Evolutionary conservation across 768 basidiomycete species (phyloP), one percentile per base, ranked within the genome.

Genomic region (Amyloporia xantha): DNA sequence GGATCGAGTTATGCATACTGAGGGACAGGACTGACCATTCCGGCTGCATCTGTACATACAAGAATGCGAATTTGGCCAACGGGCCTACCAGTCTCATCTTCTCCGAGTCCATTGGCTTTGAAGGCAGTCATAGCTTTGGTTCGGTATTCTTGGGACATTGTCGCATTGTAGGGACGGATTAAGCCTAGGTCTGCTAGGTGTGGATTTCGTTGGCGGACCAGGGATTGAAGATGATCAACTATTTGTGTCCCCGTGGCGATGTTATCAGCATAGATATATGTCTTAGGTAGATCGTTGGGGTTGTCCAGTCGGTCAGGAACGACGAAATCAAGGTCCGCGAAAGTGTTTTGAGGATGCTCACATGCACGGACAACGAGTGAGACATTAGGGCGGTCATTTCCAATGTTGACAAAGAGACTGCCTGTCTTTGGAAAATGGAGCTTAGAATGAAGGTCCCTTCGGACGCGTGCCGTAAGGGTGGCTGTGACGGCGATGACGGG

Each of bases 311-410:
- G 20, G 2, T 17, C 40, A 0, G 60, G 56, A 2, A 70, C 53
- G 1, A 70, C 7, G 43, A 71, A 71, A 46, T 68, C 59, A 15
- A 68, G 54, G 52, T 71, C 68, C 0, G 51, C 12, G 44, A 57
- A 68, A 0, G 63, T 60, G 46, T 65, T 68, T 45, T 62, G 59
- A 5, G 66, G 51, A 47, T 69, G 52, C 19, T 68, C 54, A 11
- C 68, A 67, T 11, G 57, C 62, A 3, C 68, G 67, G 5, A 71
- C 61, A 3, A 70, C 57, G 0, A 66, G 25, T 1, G 68, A 62
- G 11, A 70, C 66, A 53, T 67, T 69, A 0, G 57, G 40, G 0
- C 66, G 62, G 39, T 68, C 65, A 52, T 71, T 71, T 4, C 68
- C 65, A 15, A 61, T 35, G 41, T 64, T 59, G 21, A 63, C 26